Base-by-base conservation (phyloP, 2,329 filamentous ascomycete species). In the Diaporthe citrichinensis region DNA sequence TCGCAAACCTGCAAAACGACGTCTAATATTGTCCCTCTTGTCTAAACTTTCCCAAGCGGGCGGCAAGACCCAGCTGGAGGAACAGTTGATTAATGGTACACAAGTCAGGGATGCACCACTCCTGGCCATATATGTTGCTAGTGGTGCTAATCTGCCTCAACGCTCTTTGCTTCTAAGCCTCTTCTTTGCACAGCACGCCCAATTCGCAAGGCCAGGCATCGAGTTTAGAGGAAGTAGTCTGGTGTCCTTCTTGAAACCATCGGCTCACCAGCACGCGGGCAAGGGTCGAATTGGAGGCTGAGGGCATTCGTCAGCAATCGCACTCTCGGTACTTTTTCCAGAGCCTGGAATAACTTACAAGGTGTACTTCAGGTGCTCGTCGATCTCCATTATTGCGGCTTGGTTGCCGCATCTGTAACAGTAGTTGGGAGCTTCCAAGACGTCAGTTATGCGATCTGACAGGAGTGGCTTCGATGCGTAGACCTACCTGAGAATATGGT, bases 361-460 rank as follows among this genome's bases (percentile, higher is more conserved):
- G 82, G 97, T 98, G 87, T 98, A 99, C 89, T 99, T 98, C 84
- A 99, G 88, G 85, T 98, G 96, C 87, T 99, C 97, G 80, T 98
- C 97, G 85, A 99, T 99, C 87, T 98, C 97, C 97, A 99, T 99
- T 85, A 99, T 98, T n/a, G 97, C 97, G 74, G 97, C 97, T 87
- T 98, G 97, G 87, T 99, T 99, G 83, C 97, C 97, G 84, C 97
- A 99, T 85, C 97, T 92, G 90, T 99, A 98, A 89, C 96, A 99
- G 90, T 99, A 99, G 85, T 96, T 96, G 78, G 94, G 94, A 72
- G 94, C 94, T 92, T 41, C 31, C 14, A 78, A 77, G 72, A 55
- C 34, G 78, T 85, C 79, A 85, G 82, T 71, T 12, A 39, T 36
- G 62, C 23, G 53, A 72, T 20, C 23, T 3, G 51, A 34, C n/a